These are phyloP conservation scores for Boletus sp. DNA, from an alignment of 768 basidiomycete species.

Conservation along the genomic window DNA sequence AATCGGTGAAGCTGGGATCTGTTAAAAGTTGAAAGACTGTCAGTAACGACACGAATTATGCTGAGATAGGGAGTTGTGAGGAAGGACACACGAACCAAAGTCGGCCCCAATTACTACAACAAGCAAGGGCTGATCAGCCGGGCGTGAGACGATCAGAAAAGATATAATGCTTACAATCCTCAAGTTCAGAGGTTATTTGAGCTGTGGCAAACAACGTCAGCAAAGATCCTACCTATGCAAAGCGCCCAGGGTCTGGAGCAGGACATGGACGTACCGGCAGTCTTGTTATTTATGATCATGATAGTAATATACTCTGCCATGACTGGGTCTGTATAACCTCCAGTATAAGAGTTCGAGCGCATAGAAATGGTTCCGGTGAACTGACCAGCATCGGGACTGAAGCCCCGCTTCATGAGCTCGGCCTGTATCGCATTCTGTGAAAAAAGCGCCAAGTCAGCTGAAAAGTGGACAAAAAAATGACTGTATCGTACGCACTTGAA, in stretches of 20 bases:
- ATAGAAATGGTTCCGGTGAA: conserved; percentile 10
- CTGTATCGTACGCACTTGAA: conserved; percentile 50
- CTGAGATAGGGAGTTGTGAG: neutral
- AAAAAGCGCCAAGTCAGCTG: conserved; percentile 12
- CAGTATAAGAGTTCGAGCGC: conserved; percentile 9
- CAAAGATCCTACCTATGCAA: neutral
- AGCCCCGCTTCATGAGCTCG: conserved; percentile 73
- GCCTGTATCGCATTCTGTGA: conserved; percentile 71
- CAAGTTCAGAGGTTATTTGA: conserved; percentile 85
- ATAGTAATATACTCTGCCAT: conserved; percentile 96
- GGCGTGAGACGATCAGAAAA: neutral
- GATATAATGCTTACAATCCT: conserved; percentile 55
- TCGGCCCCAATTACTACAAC: conserved; percentile 70
- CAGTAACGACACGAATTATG: neutral
- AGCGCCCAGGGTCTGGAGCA: neutral
- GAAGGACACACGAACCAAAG: conserved; percentile 51
- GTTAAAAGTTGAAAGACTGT: conserved; percentile 5
- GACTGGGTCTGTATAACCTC: conserved; percentile 57
- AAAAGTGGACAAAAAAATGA: conserved; percentile 10
- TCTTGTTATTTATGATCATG: conserved; percentile 93
- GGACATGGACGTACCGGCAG: conserved; percentile 48
- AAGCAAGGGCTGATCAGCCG: conserved; percentile 10
- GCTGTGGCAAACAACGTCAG: conserved; percentile 38
- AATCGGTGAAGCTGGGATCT: conserved; percentile 85
- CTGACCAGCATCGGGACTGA: conserved; percentile 72